These are phyloP conservation scores for Cutaneotrichosporon cutaneum DNA, from an alignment of 1,284 basidiomycete species.

Conservation along the genomic window DNA sequence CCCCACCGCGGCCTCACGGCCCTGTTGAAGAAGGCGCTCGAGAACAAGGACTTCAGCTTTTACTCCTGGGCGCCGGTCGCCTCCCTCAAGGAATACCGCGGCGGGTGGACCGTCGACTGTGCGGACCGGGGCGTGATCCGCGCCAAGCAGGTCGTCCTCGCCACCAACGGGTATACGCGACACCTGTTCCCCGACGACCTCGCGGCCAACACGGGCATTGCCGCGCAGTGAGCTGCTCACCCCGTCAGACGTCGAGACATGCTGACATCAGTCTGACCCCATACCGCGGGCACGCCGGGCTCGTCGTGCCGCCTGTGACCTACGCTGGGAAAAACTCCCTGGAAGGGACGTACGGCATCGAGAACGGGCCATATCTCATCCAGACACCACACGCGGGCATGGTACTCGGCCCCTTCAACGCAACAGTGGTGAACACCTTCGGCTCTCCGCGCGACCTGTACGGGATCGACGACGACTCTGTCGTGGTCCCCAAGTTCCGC, in stretches of 20 bases:
- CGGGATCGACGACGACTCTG: conserved; percentile 23
- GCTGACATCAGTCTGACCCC: conserved; percentile 25
- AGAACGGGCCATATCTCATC: conserved; percentile 34
- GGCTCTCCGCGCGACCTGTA: conserved; percentile 12
- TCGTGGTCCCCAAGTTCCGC: conserved; percentile 16
- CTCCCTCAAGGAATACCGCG: neutral
- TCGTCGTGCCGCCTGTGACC: conserved; percentile 29
- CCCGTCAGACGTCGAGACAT: no score
- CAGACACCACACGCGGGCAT: conserved; percentile 30
- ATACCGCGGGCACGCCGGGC: conserved; percentile 32
- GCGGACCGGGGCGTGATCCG: conserved; percentile 28
- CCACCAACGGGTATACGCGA: conserved; percentile 41
- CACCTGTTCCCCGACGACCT: conserved; percentile 32
- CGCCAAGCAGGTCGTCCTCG: conserved; percentile 35
- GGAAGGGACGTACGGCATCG: conserved; percentile 26
- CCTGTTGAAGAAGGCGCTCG: conserved; percentile 14
- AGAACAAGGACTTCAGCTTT: conserved; percentile 12
- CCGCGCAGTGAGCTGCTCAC: neutral
- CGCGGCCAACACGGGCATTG: conserved; percentile 3
- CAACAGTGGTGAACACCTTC: conserved; percentile 5
- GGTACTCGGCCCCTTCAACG: conserved; percentile 26
- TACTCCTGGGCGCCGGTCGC: conserved; percentile 21
- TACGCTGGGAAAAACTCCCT: conserved; percentile 24
- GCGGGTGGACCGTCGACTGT: conserved; percentile 23
- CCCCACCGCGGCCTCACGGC: conserved; percentile 22